Evolutionary conservation across 179 eudicot genomes (phyloP).

Genomic region (Vitellaria paradoxa): DNA sequence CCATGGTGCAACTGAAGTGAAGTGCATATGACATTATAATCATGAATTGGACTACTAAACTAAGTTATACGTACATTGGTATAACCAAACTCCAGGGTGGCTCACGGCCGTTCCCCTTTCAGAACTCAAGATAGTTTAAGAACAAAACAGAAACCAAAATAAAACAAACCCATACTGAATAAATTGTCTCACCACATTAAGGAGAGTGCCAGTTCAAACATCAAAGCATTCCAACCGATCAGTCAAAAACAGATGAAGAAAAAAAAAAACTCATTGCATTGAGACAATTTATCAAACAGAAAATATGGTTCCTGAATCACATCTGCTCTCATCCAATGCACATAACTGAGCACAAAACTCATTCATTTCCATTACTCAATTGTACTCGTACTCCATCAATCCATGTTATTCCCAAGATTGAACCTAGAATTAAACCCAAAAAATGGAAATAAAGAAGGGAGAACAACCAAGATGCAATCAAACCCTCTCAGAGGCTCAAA

Average conservation of each 20-base stretch:
- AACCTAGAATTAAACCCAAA: not conserved
- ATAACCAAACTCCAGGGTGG: not conserved
- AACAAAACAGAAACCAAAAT: not conserved
- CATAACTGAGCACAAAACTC: not conserved
- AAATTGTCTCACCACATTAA: not conserved
- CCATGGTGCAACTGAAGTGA: not conserved
- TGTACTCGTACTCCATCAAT: not conserved
- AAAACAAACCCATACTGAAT: not conserved
- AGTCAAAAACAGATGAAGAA: not conserved
- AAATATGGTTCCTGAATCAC: not conserved
- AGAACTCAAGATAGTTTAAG: not conserved
- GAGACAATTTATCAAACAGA: not conserved
- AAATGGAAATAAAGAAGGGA: not conserved
- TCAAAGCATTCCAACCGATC: not conserved
- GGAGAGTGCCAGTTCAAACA: no score
- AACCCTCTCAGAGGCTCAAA: constrained; percentile 26
- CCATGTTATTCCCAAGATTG: not conserved
- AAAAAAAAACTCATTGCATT: not conserved
- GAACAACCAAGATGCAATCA: not conserved
- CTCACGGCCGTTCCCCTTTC: not conserved
- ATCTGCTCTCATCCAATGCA: not conserved
- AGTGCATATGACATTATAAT: not conserved
- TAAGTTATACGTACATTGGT: not conserved
- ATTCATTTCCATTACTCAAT: not conserved
- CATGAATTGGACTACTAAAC: not conserved